Evolutionary conservation across 2,329 filamentous ascomycete genomes (phyloP).

Genomic region (Colletotrichum chlorophyti): DNA sequence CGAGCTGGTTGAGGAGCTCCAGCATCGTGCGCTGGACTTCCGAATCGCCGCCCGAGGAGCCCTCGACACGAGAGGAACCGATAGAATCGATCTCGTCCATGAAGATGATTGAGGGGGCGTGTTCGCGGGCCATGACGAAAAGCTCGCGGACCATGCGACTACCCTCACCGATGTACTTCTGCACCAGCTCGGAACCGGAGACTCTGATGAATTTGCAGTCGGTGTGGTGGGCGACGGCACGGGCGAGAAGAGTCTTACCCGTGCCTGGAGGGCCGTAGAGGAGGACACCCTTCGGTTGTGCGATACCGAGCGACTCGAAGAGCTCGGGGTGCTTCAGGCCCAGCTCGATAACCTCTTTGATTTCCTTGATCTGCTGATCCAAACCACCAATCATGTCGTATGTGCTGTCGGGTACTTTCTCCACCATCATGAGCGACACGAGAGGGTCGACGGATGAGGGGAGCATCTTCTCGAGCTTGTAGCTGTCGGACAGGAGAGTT

Average conservation of each 20-base stretch:
- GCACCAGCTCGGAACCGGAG: slow-evolving; percentile 92
- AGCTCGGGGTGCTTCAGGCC: slow-evolving; percentile 98
- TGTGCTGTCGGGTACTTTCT: slow-evolving; percentile 99
- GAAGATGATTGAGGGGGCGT: slow-evolving; percentile 98
- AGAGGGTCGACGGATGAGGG: slow-evolving; percentile 98
- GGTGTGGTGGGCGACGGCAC: slow-evolving; percentile 96
- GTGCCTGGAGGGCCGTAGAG: slow-evolving; percentile 97
- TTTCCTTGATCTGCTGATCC: slow-evolving; percentile 99
- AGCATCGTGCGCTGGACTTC: slow-evolving; percentile 99
- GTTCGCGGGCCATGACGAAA: slow-evolving; percentile 98
- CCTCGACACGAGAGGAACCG: slow-evolving; percentile 95
- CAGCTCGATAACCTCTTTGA: slow-evolving; percentile 99
- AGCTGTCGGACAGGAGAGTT: slow-evolving; percentile 93
- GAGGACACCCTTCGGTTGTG: slow-evolving; percentile 95
- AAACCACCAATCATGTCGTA: slow-evolving; percentile 99
- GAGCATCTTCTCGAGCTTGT: slow-evolving; percentile 98
- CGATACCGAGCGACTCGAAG: slow-evolving; percentile 98
- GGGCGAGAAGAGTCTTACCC: slow-evolving; percentile 92
- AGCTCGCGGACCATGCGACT: slow-evolving; percentile 98
- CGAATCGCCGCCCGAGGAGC: slow-evolving; percentile 92
- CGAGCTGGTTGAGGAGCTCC: slow-evolving; percentile 96
- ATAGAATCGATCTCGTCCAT: slow-evolving; percentile 99
- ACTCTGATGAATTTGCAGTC: slow-evolving; percentile 99
- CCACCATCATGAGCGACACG: slow-evolving; percentile 99
- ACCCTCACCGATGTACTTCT: slow-evolving; percentile 99